Evolutionary conservation across 768 basidiomycete genomes (phyloP).

Genomic region (Leccinum fibrillosum): DNA sequence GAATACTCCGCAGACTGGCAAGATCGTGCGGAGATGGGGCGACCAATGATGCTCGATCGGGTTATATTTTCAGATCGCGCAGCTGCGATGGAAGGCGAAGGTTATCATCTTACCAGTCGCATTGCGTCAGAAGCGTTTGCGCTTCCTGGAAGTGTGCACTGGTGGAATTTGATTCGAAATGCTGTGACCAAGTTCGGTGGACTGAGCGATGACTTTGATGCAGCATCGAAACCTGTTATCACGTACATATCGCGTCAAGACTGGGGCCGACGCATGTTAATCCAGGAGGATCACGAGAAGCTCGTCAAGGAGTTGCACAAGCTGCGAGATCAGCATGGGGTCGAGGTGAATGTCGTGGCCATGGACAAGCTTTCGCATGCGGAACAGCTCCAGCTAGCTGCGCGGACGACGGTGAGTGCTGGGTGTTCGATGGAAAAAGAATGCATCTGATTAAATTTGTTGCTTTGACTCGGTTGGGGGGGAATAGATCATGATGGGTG

Average conservation of each 20-base stretch:
- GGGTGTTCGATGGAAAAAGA: not conserved
- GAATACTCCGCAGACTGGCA: slow-evolving; percentile 84
- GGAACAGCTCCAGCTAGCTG: slow-evolving; percentile 80
- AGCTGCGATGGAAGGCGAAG: slow-evolving; percentile 71
- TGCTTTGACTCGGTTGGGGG: not conserved
- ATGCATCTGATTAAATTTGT: not conserved
- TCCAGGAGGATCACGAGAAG: slow-evolving; percentile 69
- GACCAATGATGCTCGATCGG: slow-evolving; percentile 80
- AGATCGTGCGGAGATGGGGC: slow-evolving; percentile 68
- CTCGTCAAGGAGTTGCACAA: slow-evolving; percentile 73
- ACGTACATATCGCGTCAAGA: slow-evolving; percentile 89
- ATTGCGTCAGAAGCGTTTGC: slow-evolving; percentile 73
- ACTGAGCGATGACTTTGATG: slow-evolving; percentile 40
- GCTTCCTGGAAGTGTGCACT: slow-evolving; percentile 70
- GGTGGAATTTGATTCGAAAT: slow-evolving; percentile 81
- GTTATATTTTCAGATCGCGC: slow-evolving; percentile 85
- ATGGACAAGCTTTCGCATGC: slow-evolving; percentile 78
- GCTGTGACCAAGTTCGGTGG: slow-evolving; percentile 74
- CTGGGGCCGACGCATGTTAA: slow-evolving; percentile 85
- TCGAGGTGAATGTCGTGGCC: slow-evolving; percentile 84
- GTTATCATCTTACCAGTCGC: slow-evolving; percentile 68
- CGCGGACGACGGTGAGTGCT: slow-evolving; percentile 73
- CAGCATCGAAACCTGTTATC: slow-evolving; percentile 72
- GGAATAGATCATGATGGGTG: slow-evolving; percentile 87
- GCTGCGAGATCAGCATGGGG: slow-evolving; percentile 67